Conservation (phyloP, 2,329 filamentous ascomycete species). For the Fusarium abutilonis region DNA sequence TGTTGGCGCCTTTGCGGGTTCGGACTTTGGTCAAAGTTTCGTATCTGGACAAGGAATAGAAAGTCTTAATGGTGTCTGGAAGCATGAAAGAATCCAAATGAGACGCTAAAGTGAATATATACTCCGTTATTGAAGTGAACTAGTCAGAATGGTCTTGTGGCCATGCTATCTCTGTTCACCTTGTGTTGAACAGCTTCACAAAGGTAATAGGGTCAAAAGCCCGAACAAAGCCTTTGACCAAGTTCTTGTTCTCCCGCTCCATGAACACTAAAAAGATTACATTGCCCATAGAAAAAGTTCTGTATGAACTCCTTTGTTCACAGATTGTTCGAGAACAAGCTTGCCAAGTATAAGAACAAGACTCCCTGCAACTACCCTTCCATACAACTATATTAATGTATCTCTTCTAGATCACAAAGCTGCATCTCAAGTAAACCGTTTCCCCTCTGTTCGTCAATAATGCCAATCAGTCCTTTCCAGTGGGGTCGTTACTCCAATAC, state of each 20-base stretch:
- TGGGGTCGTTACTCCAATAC: not conserved
- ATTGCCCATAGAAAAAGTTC: not conserved
- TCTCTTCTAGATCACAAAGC: not conserved
- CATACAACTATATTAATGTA: not conserved
- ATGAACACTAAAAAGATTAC: constrained; percentile 4
- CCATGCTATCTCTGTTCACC: not conserved
- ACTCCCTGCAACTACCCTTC: not conserved
- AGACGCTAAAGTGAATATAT: not conserved
- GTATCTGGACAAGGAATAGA: not conserved
- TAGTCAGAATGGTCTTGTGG: not conserved
- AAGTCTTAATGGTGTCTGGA: not conserved
- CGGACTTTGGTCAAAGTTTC: not conserved
- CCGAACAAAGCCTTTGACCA: constrained; percentile 19
- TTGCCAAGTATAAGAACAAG: not conserved
- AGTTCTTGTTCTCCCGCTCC: constrained; percentile 10
- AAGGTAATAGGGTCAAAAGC: not conserved
- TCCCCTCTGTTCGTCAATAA: not conserved
- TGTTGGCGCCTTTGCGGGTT: not conserved
- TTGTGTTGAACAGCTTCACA: not conserved
- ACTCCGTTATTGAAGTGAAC: not conserved
- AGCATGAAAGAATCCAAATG: not conserved
- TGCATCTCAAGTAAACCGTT: not conserved
- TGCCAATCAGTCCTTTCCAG: not conserved
- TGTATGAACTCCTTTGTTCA: constrained; percentile 7
- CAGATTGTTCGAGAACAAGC: not conserved